Base-by-base conservation (phyloP, 208 protist species). In the Chromosphaera perkinsii region DNA sequence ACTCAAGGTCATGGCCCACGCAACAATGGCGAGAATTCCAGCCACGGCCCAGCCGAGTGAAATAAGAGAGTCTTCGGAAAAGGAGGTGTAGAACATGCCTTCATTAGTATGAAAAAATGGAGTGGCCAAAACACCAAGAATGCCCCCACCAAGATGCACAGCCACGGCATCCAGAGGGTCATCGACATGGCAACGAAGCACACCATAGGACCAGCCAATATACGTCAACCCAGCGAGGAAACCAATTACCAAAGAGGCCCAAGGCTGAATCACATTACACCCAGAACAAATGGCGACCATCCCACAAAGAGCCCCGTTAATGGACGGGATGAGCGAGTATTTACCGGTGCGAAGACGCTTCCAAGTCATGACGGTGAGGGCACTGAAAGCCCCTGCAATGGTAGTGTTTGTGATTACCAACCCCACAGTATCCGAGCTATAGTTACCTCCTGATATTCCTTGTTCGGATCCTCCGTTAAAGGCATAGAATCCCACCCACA, bases 91-190 rank as follows among this genome's bases (percentile, higher is more conserved):
- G n/a, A n/a, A n/a, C n/a, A n/a, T n/a, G n/a, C n/a, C n/a, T n/a
- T n/a, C n/a, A 48, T 65, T 37, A 52, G 29, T 37, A 39, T 12
- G 9, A 43, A 71, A 71, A 2, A 71, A 35, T 12, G 54, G 17
- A 29, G 14, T 12, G 24, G 33, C 31, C 24, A 60, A 33, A 29
- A 51, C 20, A 33, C 65, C 65, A 10, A 26, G 5, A 3, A 45
- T 20, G 22, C 65, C 65, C 4, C 22, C 27, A 31, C 65, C 65
- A 33, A 39, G 32, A 32, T 71, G 65, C 14, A 71, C 37, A 12
- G 65, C 37, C 22, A 65, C 33, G 9, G 54, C 65, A 14, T 71
- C 35, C 14, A 71, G 4, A n/a, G 65, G 31, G 39, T 64, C 52
- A 52, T 68, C 62, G 43, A 68, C 14, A 20, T 36, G 14, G 14